Conservation (phyloP, 2,329 filamentous ascomycete genomes). For the Aspergillus hiratsukae region DNA sequence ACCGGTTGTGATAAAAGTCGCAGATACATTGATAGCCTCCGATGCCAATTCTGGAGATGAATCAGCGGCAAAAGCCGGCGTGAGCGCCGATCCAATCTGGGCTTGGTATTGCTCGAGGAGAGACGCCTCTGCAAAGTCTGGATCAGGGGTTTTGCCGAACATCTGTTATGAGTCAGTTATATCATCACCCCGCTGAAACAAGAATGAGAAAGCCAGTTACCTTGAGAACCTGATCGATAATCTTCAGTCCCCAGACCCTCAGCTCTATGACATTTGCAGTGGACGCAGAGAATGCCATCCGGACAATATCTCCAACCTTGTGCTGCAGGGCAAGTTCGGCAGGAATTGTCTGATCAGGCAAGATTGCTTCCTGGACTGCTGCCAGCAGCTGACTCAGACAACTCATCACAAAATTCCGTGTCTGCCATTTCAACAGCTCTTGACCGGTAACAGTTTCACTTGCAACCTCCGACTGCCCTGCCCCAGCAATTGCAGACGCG, state of each 20-base stretch:
- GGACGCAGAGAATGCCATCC: conserved; percentile 95
- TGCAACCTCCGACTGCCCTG: conserved; percentile 53
- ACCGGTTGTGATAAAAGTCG: conserved; percentile 94
- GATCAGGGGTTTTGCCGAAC: conserved; percentile 92
- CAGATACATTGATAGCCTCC: conserved; percentile 94
- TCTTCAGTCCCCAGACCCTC: conserved; percentile 84
- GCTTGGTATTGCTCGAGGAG: conserved; percentile 97
- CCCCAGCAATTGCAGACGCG: conserved; percentile 64
- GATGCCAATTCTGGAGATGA: conserved; percentile 94
- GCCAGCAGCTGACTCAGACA: conserved; percentile 78
- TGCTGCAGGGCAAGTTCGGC: conserved; percentile 76
- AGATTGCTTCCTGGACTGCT: conserved; percentile 72
- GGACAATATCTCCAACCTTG: conserved; percentile 84
- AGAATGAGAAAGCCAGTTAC: conserved; percentile 24
- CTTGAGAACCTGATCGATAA: conserved; percentile 87
- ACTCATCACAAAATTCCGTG: conserved; percentile 87
- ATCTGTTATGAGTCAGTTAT: conserved; percentile 47
- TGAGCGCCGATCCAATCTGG: conserved; percentile 93
- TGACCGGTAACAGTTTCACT: conserved; percentile 58
- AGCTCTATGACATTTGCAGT: conserved; percentile 89
- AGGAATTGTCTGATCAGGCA: conserved; percentile 70
- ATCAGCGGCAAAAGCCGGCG: conserved; percentile 90
- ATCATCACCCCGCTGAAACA: conserved; percentile 1
- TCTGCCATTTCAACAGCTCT: conserved; percentile 91
- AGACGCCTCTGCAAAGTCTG: conserved; percentile 95